A percentile compares a stretch with the other conserved stretches of the same genome.
Evolutionary conservation across 139 green algal genomes (phyloP).

Genomic region (Chlorella ohadii): DNA sequence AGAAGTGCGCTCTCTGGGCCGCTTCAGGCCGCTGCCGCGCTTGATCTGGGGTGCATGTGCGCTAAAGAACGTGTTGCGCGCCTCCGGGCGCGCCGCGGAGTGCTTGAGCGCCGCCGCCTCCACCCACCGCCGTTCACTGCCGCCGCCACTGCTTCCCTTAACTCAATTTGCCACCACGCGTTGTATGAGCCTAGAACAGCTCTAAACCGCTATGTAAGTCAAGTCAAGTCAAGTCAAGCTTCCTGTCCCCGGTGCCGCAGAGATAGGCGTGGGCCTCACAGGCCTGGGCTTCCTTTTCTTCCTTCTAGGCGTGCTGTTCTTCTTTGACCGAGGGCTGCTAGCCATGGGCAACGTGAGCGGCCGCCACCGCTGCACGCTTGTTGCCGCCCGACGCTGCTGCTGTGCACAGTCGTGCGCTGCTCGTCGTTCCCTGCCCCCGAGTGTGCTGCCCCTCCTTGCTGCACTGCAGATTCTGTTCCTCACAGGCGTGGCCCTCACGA

Average conservation of each 20-base stretch:
- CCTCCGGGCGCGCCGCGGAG: neutral
- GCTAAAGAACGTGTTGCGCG: neutral
- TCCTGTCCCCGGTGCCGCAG: constrained; percentile 60
- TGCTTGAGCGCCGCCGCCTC: neutral
- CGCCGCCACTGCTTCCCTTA: too few relatives aligned
- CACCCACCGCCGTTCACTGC: neutral
- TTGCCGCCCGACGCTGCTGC: neutral
- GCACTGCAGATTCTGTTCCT: constrained; percentile 91
- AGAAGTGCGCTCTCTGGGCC: constrained; percentile 43
- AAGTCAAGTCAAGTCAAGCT: too few relatives aligned
- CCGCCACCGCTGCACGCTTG: neutral
- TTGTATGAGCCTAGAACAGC: too few relatives aligned
- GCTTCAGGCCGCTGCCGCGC: neutral
- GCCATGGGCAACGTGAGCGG: constrained; percentile 95
- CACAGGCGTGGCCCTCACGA: constrained; percentile 88
- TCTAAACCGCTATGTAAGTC: too few relatives aligned
- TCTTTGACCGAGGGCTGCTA: constrained; percentile 96
- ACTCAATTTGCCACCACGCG: too few relatives aligned
- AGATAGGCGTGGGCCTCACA: constrained; percentile 97
- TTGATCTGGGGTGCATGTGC: neutral
- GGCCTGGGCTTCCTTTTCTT: constrained; percentile 94
- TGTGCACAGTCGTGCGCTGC: neutral
- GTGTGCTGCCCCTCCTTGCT: neutral
- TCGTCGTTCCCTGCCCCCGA: neutral
- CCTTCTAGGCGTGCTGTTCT: constrained; percentile 93